These are phyloP conservation scores for Dendrobium catenatum DNA, from an alignment of 106 monocot genomes.

Conservation along the genomic window DNA sequence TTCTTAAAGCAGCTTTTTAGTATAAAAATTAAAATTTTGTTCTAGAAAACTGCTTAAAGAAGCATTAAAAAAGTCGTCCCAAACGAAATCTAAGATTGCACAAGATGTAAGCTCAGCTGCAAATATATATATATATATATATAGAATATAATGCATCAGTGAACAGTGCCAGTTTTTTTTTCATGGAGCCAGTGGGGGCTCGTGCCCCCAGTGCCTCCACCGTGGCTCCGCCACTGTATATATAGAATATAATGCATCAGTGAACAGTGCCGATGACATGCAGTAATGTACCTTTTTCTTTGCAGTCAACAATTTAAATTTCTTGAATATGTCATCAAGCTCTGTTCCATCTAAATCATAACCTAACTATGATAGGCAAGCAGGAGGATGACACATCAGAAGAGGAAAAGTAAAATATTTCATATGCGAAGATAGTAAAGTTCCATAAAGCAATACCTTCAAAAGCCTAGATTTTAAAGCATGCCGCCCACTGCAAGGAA, in stretches of 20 bases:
- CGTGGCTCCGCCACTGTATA: too few relatives aligned
- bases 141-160: not conserved
- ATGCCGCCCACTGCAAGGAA: slow-evolving; percentile 66
- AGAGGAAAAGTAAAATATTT: not conserved
- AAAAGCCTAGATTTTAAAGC: slow-evolving; percentile 55
- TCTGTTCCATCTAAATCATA: slow-evolving; percentile 63
- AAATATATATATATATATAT: too few relatives aligned
- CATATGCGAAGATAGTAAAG: not conserved
- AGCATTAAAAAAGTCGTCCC: too few relatives aligned
- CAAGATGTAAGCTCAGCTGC: not conserved
- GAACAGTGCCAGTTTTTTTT: not conserved
- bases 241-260: not conserved
- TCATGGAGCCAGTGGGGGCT: too few relatives aligned
- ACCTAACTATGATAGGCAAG: slow-evolving; percentile 43
- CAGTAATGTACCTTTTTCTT: slow-evolving; percentile 62
- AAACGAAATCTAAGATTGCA: not conserved
- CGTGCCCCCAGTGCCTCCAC: too few relatives aligned
- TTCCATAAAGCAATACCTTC: slow-evolving; percentile 41
- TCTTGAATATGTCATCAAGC: slow-evolving; percentile 73
- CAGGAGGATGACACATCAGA: not conserved
- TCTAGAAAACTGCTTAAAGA: too few relatives aligned
- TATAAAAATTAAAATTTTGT: too few relatives aligned
- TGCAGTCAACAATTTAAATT: slow-evolving; percentile 76
- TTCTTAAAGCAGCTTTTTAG: too few relatives aligned
- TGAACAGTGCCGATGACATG: not conserved